A percentile compares a stretch with the other conserved stretches of the same genome.
phyloP scores from a whole-genome alignment of 192 early-diverging fungal species.

The Spinellus fusiger region DNA sequence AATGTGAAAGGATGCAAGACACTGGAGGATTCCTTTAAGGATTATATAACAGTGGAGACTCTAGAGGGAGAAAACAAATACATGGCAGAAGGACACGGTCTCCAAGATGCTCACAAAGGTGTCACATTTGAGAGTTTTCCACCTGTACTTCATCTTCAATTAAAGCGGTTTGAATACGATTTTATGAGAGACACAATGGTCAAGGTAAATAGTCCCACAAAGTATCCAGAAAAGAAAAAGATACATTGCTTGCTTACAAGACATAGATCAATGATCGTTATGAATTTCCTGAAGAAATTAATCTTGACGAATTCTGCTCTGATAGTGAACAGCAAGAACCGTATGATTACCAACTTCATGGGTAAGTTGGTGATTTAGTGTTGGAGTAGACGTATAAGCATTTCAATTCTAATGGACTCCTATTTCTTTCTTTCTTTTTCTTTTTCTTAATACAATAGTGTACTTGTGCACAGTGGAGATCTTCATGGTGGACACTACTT shows the following conservation, averaged over 20 bases:
- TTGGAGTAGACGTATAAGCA: no score
- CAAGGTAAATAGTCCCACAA: no score
- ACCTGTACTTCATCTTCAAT: conserved; percentile 90
- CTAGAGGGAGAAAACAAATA: conserved; percentile 98
- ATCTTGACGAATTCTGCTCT: conserved; percentile 77
- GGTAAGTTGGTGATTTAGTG: conserved; percentile 56
- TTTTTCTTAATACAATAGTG: conserved; percentile 40
- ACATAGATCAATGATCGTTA: conserved; percentile 86
- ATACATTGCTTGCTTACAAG: not conserved
- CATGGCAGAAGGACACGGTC: conserved; percentile 82
- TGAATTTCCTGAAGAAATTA: conserved; percentile 85
- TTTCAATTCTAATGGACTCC: not conserved
- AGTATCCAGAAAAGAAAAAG: not conserved
- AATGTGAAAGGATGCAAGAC: conserved; percentile 93
- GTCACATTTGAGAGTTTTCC: conserved; percentile 92
- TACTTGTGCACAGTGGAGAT: conserved; percentile 96
- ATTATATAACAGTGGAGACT: conserved; percentile 87
- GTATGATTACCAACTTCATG: conserved; percentile 83
- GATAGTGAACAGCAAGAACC: conserved; percentile 51
- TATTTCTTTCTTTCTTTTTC: not conserved
- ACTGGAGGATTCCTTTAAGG: conserved; percentile 81
- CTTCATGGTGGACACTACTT: conserved; percentile 93
- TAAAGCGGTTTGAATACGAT: conserved; percentile 99
- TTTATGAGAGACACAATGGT: conserved; percentile 83
- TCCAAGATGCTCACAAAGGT: conserved; percentile 95